Base-by-base conservation (phyloP, 2,329 filamentous ascomycete genomes). In the Hypoxylon sp. region DNA sequence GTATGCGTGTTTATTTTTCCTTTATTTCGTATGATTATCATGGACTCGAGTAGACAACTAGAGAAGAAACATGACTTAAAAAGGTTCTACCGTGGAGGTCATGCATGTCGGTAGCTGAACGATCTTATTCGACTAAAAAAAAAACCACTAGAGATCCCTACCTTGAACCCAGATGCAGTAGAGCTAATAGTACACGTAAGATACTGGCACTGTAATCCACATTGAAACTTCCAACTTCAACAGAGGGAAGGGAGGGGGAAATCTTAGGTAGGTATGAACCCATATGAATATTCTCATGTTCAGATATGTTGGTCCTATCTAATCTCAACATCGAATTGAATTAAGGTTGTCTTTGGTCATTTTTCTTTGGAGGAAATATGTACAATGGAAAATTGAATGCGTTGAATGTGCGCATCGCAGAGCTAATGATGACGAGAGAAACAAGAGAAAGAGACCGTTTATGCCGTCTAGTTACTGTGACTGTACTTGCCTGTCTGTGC, bases 341-440 rank as follows among this genome's bases (percentile, higher is more conserved):
- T 31, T 21, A 27, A 30, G 16, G 25, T 21, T 30, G 37, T 42
- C 36, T 35, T 34, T 48, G 8, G 27, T 23, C 8, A n/a, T 12
- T 17, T 44, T 25, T 41, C 25, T 29, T 41, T 25, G 20, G 13
- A 42, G 37, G 19, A 44, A n/a, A 32, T 32, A 38, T n/a, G 9
- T 35, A n/a, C 12, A 40, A 36, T 43, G 9, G 12, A 30, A 32
- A 23, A 12, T 30, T 13, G 17, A 30, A 37, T 30, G 32, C 42
- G 17, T 45, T 30, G 20, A 30, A 23, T 51, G 40, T 11, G 25
- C 51, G 35, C 48, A 45, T 51, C 42, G 35, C 37, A 45, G 47
- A 27, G 35, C 47, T 52, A 55, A 59, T 59, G 48, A 56, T 49
- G 55, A 52, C 55, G 48, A 31, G 43, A 50, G 40, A 38, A 36